Evolutionary conservation across 1,284 basidiomycete species (phyloP), one percentile per base, ranked within the genome.

Genomic region (Earliella scabrosa): DNA sequence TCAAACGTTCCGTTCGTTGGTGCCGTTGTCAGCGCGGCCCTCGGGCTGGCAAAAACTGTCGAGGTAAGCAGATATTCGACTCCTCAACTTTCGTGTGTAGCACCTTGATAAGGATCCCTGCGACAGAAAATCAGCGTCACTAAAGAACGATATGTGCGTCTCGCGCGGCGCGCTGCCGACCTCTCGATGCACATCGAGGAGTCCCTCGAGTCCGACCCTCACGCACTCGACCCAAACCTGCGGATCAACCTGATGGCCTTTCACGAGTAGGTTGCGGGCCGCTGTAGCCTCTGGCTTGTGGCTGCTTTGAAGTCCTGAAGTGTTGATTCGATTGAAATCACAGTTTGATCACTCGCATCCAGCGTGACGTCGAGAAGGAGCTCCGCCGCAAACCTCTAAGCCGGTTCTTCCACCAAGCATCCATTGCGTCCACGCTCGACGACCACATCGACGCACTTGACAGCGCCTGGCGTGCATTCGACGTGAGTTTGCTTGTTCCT

Each of bases 101-200:
- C 5, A 21, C 21, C 4, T 18, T 50, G 10, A 7, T 31, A 2
- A 5, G n/a, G n/a, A n/a, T n/a, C 20, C 13, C 3, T 35, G 11
- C 21, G 24, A n/a, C 14, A 54, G 57, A 51, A 20, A 27, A 36
- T 54, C 3, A 39, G 27, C 2, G 45, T 44, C 4, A 47, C 50
- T n/a, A 51, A 21, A 23, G 52, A 54, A 26, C 53, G 53, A 1
- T 55, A 36, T 10, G 23, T 50, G 8, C 58, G 58, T n/a, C 58
- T 59, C n/a, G 53, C 52, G 0, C 20, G 46, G 27, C 50, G 53
- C 9, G 46, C 32, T 18, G 47, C 49, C 2, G 58, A 55, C 24
- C 43, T 59, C 6, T 36, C 52, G 7, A 38, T 36, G 21, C 58
- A 55, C 27, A 46, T 59, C 16, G 45, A 48, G 10, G 43, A 59